Base-by-base conservation (phyloP, 176 grass and related monocot genomes). In the Stipa capillata region DNA sequence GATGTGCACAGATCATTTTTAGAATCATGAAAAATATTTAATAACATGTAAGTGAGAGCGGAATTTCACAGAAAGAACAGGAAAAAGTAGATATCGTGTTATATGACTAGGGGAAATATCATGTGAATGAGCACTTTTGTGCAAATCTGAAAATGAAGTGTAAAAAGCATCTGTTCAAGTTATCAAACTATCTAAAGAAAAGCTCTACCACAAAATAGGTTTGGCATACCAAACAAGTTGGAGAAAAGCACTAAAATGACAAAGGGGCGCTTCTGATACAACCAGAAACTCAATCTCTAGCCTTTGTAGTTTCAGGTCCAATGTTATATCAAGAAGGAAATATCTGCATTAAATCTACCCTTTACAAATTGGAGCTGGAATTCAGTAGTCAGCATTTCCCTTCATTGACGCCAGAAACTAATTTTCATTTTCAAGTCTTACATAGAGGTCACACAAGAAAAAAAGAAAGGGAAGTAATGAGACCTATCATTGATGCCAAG, bases 401-500 rank as follows among this genome's bases (percentile, higher is more conserved):
- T 33, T 20, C 3, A 3, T 31, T 6, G 6, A 69, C 29, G 4
- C 2, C 12, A 37, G 6, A 33, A 37, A 9, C 20, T 48, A 16
- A 36, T 49, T 6, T 48, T 21, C 20, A 51, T 32, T 28, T 18
- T 16, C 25, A 2, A 17, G 41, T 47, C 29, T 3, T 8, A 27
- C 23, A 13, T 3, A n/a, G 28, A 73, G 28, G 10, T 65, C 11
- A n/a, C 36, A 16, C 18, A 61, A 69, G 47, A 17, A 77, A 77
- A 2, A 69, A 69, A 27, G 29, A 56, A 70, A 77, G 9, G 73
- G 45, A 79, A 74, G 8, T 8, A 51, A 21, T 8, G 25, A 37
- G 57, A 97, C 95, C 90, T 90, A 40, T 94, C 92, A 49, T 83
- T 87, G 27, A 79, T 10, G 65, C 91, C 85, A 56, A 98, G 87